Conservation (phyloP, 139 green algal species). For the Protoeuglena noctilucae region DNA sequence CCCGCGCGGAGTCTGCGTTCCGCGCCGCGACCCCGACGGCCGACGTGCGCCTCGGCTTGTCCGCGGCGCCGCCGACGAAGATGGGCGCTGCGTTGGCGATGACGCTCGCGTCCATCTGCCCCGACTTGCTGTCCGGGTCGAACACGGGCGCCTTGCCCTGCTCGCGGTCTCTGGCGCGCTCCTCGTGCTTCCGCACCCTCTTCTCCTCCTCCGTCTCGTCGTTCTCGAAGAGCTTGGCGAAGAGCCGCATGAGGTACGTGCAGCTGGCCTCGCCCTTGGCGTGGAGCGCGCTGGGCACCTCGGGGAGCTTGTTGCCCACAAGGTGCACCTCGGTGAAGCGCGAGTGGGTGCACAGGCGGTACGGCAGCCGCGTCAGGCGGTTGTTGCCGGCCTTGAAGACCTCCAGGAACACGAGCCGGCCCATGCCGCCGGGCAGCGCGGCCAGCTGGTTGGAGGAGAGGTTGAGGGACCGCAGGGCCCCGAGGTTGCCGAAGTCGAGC, state of each 20-base stretch:
- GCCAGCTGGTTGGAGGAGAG: conserved; percentile 3
- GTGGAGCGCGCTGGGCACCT: neutral
- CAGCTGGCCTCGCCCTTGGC: neutral
- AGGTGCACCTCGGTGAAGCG: conserved; percentile 9
- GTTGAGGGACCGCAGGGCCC: neutral
- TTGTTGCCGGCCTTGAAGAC: conserved; percentile 3
- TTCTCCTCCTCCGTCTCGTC: neutral
- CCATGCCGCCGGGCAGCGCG: neutral
- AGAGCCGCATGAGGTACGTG: neutral
- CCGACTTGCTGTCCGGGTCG: too few species aligned
- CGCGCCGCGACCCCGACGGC: too few species aligned
- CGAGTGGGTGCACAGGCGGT: neutral
- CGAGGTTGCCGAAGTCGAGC: conserved; percentile 2
- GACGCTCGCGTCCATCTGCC: too few species aligned
- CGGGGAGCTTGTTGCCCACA: conserved; percentile 5
- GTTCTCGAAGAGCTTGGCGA: neutral
- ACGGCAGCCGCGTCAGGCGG: conserved; percentile 1
- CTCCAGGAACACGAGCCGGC: conserved; percentile 4
- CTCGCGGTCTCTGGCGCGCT: too few species aligned
- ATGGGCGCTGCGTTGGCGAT: too few species aligned
- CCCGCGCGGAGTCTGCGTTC: too few species aligned
- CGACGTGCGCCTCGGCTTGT: too few species aligned
- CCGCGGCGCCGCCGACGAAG: too few species aligned
- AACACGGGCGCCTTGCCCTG: too few species aligned
- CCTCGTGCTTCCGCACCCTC: too few species aligned